phyloP scores from a whole-genome alignment of 2,329 filamentous ascomycete species.

The Aspergillus costaricaensis region DNA sequence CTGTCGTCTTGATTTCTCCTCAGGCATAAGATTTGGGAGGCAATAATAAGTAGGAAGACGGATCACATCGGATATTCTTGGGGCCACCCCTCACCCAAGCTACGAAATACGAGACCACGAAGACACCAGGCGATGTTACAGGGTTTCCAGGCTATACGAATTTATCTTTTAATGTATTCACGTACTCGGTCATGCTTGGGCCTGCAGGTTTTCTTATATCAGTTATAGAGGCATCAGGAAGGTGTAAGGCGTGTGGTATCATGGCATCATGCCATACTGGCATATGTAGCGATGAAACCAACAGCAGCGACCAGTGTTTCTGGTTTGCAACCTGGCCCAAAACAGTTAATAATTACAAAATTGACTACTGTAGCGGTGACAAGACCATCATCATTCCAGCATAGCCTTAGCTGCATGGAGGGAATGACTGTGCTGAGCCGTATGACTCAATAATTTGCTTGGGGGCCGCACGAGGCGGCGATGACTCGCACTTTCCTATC shows the following conservation, averaged over 20 bases:
- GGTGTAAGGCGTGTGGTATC: background rate
- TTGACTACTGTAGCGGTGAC: background rate
- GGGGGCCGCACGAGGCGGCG: constrained; percentile 18
- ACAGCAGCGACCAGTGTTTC: background rate
- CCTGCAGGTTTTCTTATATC: background rate
- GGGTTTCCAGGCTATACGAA: background rate
- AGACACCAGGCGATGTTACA: constrained; percentile 7
- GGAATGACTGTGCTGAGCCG: background rate
- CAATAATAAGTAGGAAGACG: background rate
- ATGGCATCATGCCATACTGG: constrained; percentile 1
- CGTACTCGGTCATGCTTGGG: background rate
- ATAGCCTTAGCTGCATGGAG: background rate
- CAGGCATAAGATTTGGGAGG: constrained; percentile 44
- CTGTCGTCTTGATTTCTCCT: constrained; percentile 71
- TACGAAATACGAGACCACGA: constrained; percentile 9
- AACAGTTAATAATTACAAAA: background rate
- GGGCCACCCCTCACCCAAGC: background rate
- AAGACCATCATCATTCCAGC: no score
- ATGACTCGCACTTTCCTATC: constrained; percentile 34
- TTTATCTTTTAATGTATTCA: background rate
- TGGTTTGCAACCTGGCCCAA: background rate
- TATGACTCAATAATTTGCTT: constrained; percentile 18
- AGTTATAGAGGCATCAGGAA: background rate
- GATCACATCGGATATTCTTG: background rate
- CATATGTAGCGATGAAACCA: background rate